These are phyloP conservation scores for Solanum pennellii DNA, from an alignment of 257 asterid species.

Conservation along the genomic window DNA sequence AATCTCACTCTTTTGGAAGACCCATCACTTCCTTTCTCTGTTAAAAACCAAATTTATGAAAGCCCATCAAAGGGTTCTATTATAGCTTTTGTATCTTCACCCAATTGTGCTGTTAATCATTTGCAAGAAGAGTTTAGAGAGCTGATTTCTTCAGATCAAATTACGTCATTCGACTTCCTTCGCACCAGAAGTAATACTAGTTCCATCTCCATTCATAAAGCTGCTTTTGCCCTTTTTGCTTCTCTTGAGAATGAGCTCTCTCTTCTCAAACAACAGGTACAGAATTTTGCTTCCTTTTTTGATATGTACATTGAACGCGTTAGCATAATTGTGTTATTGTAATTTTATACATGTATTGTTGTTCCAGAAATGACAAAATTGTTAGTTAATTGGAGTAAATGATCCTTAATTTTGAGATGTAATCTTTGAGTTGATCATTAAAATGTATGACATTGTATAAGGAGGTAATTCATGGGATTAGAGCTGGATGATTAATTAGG, in stretches of 20 bases:
- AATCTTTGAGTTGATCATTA: not conserved
- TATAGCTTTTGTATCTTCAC: slow-evolving; percentile 8
- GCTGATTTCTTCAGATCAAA: not conserved
- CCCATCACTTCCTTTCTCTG: not conserved
- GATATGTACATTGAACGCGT: not conserved
- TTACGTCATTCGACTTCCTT: not conserved
- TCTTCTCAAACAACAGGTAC: slow-evolving; percentile 10
- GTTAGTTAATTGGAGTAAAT: not conserved
- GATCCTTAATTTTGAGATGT: not conserved
- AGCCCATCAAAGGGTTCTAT: not conserved
- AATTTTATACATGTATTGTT: not conserved
- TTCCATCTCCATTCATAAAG: slow-evolving; percentile 5
- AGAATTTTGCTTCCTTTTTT: not conserved
- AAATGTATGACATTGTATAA: not conserved
- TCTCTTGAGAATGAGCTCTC: slow-evolving; percentile 10
- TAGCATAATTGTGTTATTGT: not conserved
- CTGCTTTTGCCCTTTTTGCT: slow-evolving; percentile 4
- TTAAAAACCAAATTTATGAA: not conserved
- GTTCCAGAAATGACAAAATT: not conserved
- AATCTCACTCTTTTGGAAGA: not conserved
- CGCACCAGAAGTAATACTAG: not conserved
- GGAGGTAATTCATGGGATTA: not conserved
- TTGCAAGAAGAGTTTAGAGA: not conserved
- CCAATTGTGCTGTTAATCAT: not conserved
- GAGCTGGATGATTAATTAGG: not conserved